A percentile compares a stretch with the other conserved stretches of the same genome.
phyloP scores from a whole-genome alignment of 176 grass and related monocot genomes.

The Triticum urartu region DNA sequence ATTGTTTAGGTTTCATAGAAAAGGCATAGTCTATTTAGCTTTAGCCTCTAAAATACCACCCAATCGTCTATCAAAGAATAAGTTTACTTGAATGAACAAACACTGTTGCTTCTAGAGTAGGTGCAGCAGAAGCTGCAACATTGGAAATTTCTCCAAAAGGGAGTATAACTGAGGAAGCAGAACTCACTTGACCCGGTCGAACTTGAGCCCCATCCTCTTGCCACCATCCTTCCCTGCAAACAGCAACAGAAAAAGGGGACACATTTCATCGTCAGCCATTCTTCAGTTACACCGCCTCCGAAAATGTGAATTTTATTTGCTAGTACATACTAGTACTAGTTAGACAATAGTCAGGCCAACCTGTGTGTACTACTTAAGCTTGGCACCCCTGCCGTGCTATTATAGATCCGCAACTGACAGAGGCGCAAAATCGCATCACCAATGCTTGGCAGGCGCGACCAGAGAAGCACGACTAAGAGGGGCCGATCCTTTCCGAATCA shows the following conservation, averaged over 20 bases:
- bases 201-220: constrained; percentile 86
- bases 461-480: background rate
- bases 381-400: too few species aligned
- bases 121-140: background rate
- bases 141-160: background rate
- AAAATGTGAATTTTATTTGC: too few species aligned
- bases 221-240: constrained; percentile 74
- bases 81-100: background rate
- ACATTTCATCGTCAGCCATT: background rate
- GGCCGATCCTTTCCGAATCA: background rate
- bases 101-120: background rate
- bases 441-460: background rate
- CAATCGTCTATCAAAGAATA: background rate
- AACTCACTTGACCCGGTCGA: constrained; percentile 83
- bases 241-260: background rate
- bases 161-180: background rate
- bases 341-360: too few species aligned
- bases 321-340: too few species aligned
- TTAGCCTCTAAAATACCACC: background rate
- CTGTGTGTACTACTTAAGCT: too few species aligned
- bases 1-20: background rate
- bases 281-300: background rate
- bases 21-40: background rate
- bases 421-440: background rate
- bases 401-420: too few species aligned